Evolutionary conservation across 2,329 filamentous ascomycete genomes (phyloP).

Genomic region (Tolypocladium amazonense): DNA sequence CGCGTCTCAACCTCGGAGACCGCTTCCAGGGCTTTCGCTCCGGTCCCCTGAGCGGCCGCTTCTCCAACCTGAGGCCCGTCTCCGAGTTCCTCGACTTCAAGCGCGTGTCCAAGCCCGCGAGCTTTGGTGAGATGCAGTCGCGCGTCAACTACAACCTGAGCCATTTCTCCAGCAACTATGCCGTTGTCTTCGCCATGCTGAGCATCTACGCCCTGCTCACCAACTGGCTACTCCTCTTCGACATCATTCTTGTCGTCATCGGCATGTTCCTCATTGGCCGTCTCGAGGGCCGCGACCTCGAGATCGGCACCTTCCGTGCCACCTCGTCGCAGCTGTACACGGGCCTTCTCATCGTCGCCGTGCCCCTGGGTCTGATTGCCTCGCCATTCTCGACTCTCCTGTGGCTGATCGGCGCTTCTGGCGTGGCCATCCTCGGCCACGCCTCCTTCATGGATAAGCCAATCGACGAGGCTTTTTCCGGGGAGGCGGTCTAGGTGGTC

Average conservation of each 20-base stretch:
- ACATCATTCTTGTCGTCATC: constrained; percentile 76
- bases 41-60: constrained; percentile 69
- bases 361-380: constrained; percentile 76
- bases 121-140: constrained; percentile 82
- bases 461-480: constrained; percentile 99
- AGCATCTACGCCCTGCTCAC: constrained; percentile 91
- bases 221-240: constrained; percentile 78
- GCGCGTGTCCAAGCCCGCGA: constrained; percentile 85
- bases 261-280: constrained; percentile 90
- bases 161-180: constrained; percentile 98
- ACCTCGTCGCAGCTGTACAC: constrained; percentile 94
- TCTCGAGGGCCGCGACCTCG: constrained; percentile 78
- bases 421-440: constrained; percentile 89
- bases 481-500: constrained; percentile 99
- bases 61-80: constrained; percentile 84
- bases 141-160: constrained; percentile 94
- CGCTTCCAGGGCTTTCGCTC: constrained; percentile 76
- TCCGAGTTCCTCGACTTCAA: constrained; percentile 95
- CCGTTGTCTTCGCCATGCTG: constrained; percentile 85
- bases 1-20: constrained; percentile 74
- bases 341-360: constrained; percentile 66
- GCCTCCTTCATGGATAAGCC: constrained; percentile 95
- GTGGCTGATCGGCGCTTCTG: constrained; percentile 93
- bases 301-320: constrained; percentile 71
- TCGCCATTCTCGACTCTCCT: constrained; percentile 77